phyloP scores from a whole-genome alignment of 495 filamentous ascomycete species.

The Penicillium waksmanii region DNA sequence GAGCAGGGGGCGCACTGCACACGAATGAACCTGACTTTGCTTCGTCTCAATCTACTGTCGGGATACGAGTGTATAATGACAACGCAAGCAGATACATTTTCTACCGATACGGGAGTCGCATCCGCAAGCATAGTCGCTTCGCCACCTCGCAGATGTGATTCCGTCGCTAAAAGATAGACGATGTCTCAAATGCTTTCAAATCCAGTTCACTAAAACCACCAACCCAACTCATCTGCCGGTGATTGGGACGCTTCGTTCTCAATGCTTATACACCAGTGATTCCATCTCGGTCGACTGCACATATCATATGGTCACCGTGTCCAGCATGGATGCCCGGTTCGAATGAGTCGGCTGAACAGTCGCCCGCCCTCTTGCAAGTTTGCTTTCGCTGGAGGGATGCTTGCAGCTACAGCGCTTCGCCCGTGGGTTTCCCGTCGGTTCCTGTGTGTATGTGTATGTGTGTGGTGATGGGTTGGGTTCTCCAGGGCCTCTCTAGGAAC shows the following conservation, averaged over 20 bases:
- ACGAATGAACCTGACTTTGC: neutral
- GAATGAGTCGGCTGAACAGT: no score
- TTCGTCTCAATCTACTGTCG: neutral
- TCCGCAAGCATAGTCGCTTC: conserved; percentile 57
- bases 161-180: neutral
- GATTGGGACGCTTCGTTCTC: no score
- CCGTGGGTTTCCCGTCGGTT: neutral
- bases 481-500: neutral
- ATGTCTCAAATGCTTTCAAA: no score
- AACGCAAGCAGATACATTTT: conserved; percentile 56
- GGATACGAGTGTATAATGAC: neutral
- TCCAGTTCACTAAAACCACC: no score
- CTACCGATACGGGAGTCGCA: conserved; percentile 61
- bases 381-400: no score
- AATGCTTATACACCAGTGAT: no score
- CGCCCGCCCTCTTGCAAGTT: no score
- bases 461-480: neutral
- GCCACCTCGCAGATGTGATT: conserved; percentile 42
- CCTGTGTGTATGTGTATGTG: neutral
- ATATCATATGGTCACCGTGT: neutral
- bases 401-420: neutral
- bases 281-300: neutral
- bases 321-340: no score
- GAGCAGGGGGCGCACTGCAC: neutral
- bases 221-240: no score